Conservation (phyloP, 2,329 filamentous ascomycete species). For the Ophiostoma populinum region DNA sequence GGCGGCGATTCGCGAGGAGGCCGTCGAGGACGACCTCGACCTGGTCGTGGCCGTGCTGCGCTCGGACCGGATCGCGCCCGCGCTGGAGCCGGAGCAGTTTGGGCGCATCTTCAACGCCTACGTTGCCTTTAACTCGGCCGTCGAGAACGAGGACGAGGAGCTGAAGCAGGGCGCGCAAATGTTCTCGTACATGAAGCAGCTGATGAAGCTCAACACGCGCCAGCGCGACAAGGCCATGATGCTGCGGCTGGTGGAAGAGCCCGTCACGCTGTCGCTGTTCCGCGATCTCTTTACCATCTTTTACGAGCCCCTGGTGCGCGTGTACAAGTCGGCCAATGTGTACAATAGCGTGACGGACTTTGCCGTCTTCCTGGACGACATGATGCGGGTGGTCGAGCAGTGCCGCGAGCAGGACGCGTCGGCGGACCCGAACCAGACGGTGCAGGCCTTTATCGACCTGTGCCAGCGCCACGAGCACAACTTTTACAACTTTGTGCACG, state of each 20-base stretch:
- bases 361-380: constrained; percentile 79
- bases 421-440: constrained; percentile 93
- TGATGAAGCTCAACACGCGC: constrained; percentile 78
- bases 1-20: constrained; percentile 54
- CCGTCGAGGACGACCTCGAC: constrained; percentile 57
- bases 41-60: constrained; percentile 71
- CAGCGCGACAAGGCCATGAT: constrained; percentile 96
- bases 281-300: constrained; percentile 96
- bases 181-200: constrained; percentile 87
- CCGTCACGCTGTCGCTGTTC: constrained; percentile 91
- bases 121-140: constrained; percentile 86
- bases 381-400: constrained; percentile 56
- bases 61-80: constrained; percentile 57
- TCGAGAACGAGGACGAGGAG: constrained; percentile 73
- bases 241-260: constrained; percentile 86
- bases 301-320: constrained; percentile 89
- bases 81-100: constrained; percentile 58
- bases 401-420: constrained; percentile 64
- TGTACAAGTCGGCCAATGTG: constrained; percentile 97
- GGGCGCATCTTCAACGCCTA: constrained; percentile 84
- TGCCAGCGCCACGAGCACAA: constrained; percentile 90
- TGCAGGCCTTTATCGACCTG: constrained; percentile 93
- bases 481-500: constrained; percentile 98
- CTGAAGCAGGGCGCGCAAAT: constrained; percentile 78
- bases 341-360: constrained; percentile 97